Percentiles rank a stretch among this genome's conserved stretches.
Conservation (phyloP, 2,329 filamentous ascomycete species). For the Calonectria pauciramosa region DNA sequence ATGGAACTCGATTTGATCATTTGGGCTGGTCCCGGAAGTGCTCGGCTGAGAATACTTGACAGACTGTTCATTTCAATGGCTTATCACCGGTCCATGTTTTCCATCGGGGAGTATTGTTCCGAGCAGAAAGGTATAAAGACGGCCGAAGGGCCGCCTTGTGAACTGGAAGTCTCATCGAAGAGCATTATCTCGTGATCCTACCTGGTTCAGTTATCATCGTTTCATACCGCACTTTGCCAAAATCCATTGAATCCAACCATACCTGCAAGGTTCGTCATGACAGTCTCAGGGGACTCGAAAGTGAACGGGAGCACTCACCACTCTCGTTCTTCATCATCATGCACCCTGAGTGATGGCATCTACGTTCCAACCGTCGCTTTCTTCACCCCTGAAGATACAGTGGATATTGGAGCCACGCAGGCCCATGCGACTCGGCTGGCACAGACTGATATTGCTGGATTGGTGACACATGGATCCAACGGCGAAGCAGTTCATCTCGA, state of each 20-base stretch:
- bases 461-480: conserved; percentile 80
- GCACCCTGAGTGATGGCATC: conserved; percentile 56
- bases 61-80: not conserved
- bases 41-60: conserved; percentile 6
- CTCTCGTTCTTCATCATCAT: not conserved
- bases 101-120: not conserved
- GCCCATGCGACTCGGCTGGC: conserved; percentile 71
- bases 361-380: conserved; percentile 76
- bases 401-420: conserved; percentile 66
- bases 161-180: not conserved
- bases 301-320: not conserved
- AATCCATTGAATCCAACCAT: not conserved
- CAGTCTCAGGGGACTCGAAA: conserved; percentile 19
- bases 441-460: conserved; percentile 73
- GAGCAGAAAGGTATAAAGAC: conserved; percentile 10
- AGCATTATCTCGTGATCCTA: not conserved
- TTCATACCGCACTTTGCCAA: not conserved
- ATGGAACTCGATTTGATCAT: conserved; percentile 2
- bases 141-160: not conserved
- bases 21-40: not conserved
- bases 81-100: conserved; percentile 1
- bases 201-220: not conserved
- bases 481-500: conserved; percentile 80
- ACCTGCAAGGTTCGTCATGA: conserved; percentile 11
- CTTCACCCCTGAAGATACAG: conserved; percentile 67